Percentiles rank a stretch among this genome's conserved stretches.
Evolutionary conservation across 352 stramenopile species (phyloP).

Genomic region (Pythium monospermum): DNA sequence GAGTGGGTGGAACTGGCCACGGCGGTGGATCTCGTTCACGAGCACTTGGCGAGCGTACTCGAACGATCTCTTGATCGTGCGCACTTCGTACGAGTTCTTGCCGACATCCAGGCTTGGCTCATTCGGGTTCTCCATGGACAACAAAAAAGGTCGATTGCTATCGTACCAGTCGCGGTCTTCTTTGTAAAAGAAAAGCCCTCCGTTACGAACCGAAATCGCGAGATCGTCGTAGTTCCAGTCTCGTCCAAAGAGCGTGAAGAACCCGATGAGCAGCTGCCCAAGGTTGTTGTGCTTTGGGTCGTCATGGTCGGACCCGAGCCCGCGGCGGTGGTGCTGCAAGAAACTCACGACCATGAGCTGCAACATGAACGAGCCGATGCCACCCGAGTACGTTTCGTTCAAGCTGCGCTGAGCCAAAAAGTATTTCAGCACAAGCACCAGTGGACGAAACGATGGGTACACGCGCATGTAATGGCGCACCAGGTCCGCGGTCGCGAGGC

Average conservation of each 20-base stretch:
- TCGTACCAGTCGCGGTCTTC: slow-evolving; percentile 69
- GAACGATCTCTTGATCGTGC: slow-evolving; percentile 88
- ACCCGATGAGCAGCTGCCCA: slow-evolving; percentile 90
- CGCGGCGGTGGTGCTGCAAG: slow-evolving; percentile 86
- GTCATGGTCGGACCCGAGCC: slow-evolving; percentile 41
- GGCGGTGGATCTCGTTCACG: slow-evolving; percentile 63
- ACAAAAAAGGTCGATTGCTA: slow-evolving; percentile 69
- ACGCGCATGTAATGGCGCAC: slow-evolving; percentile 90
- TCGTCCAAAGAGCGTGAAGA: slow-evolving; percentile 93
- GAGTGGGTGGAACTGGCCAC: slow-evolving; percentile 58
- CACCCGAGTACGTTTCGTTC: slow-evolving; percentile 94
- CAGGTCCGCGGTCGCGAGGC: slow-evolving; percentile 81
- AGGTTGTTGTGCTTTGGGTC: slow-evolving; percentile 87
- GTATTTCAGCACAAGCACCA: slow-evolving; percentile 95
- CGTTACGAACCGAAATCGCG: slow-evolving; percentile 89
- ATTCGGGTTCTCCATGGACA: slow-evolving; percentile 94
- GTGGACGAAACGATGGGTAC: slow-evolving; percentile 88
- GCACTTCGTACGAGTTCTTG: slow-evolving; percentile 91
- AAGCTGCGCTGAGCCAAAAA: slow-evolving; percentile 91
- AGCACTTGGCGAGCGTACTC: slow-evolving; percentile 77
- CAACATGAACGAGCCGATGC: slow-evolving; percentile 91
- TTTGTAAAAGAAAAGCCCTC: slow-evolving; percentile 93
- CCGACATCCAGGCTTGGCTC: slow-evolving; percentile 90
- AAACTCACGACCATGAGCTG: slow-evolving; percentile 96
- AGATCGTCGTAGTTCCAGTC: slow-evolving; percentile 94